Conservation (phyloP, 2,329 filamentous ascomycete species). For the Sporothrix dimorphospora region DNA sequence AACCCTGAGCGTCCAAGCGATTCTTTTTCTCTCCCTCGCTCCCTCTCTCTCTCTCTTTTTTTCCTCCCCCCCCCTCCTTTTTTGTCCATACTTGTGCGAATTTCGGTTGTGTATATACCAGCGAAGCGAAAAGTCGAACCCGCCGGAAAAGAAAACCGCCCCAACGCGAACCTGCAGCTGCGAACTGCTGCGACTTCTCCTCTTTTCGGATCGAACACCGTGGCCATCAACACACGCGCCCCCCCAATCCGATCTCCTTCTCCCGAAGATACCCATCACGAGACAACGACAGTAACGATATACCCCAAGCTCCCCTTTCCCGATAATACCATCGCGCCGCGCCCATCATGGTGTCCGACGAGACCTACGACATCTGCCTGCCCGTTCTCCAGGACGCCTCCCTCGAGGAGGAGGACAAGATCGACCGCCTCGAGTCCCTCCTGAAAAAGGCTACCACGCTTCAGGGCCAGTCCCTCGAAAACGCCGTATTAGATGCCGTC, state of each 20-base stretch:
- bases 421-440: slow-evolving; percentile 85
- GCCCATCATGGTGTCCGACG: slow-evolving; percentile 83
- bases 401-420: slow-evolving; percentile 93
- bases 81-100: slow-evolving; percentile 1
- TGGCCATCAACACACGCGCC: slow-evolving; percentile 13
- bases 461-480: slow-evolving; percentile 77
- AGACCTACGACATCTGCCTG: slow-evolving; percentile 88
- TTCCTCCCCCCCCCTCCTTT: background rate
- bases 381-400: slow-evolving; percentile 80
- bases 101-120: background rate
- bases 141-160: background rate
- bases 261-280: slow-evolving; percentile 15
- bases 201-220: background rate
- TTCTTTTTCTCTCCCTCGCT: too few relatives aligned
- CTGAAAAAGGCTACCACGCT: slow-evolving; percentile 78
- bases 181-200: background rate
- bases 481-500: slow-evolving; percentile 85
- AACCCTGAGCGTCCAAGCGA: background rate
- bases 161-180: background rate
- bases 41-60: background rate
- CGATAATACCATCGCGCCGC: background rate
- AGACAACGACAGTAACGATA: slow-evolving; percentile 5
- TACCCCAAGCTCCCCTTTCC: background rate
- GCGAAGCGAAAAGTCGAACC: background rate
- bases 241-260: background rate